Conservation (phyloP, 2,329 filamentous ascomycete species). For the Hyphodiscus sp. region DNA sequence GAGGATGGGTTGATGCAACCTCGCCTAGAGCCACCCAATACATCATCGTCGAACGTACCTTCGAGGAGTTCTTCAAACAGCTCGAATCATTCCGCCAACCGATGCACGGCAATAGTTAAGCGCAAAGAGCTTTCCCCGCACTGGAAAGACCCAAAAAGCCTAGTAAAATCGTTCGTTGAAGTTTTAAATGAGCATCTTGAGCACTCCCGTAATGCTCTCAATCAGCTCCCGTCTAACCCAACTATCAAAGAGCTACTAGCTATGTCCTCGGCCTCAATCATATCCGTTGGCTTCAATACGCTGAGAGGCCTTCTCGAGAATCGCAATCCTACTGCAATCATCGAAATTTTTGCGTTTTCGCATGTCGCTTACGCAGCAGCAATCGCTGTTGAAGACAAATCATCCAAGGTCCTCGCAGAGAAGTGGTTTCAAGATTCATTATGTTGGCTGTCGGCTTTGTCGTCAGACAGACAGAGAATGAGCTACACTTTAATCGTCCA, state of each 20-base stretch:
- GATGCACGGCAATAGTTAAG: constrained; percentile 13
- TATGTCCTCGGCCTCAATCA: constrained; percentile 20
- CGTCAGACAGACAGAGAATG: constrained; percentile 13
- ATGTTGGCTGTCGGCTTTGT: constrained; percentile 14
- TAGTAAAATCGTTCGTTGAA: constrained; percentile 20
- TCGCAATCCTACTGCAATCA: constrained; percentile 20
- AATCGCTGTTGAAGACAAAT: constrained; percentile 17
- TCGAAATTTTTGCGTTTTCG: constrained; percentile 23
- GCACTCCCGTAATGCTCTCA: constrained; percentile 18
- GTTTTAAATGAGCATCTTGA: constrained; percentile 20
- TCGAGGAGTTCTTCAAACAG: constrained; percentile 1
- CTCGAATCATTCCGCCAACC: constrained; percentile 10
- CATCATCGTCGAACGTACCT: not conserved
- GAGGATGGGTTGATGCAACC: not conserved
- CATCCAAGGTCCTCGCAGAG: constrained; percentile 14
- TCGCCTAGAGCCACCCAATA: not conserved
- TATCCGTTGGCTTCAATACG: constrained; percentile 22
- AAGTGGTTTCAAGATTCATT: constrained; percentile 21
- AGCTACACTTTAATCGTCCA: constrained; percentile 18
- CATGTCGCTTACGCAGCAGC: constrained; percentile 23
- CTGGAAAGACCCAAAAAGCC: constrained; percentile 14
- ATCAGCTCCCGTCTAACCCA: constrained; percentile 11
- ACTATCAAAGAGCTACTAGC: constrained; percentile 17
- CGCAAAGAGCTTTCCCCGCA: constrained; percentile 14
- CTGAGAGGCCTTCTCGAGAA: constrained; percentile 20